A percentile compares a stretch with the other conserved stretches of the same genome.
Conservation (phyloP, 2,329 filamentous ascomycete genomes). For the Rachicladosporium sp. region DNA sequence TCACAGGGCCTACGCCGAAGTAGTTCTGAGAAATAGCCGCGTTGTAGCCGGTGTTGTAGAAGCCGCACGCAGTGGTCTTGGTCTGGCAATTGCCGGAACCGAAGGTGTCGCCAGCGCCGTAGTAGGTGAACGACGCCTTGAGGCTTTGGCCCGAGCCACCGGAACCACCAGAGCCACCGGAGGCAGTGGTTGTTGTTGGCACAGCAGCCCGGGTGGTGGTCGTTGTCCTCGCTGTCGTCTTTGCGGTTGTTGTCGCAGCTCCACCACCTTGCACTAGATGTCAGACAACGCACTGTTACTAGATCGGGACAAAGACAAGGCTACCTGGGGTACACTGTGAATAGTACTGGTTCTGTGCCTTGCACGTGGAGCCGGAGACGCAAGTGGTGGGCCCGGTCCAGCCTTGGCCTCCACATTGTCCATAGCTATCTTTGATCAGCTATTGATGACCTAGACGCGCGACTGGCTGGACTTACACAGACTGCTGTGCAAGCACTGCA, state of each 20-base stretch:
- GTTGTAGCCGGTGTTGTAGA: slow-evolving; percentile 24
- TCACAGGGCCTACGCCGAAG: slow-evolving; percentile 24
- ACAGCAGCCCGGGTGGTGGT: slow-evolving; percentile 6
- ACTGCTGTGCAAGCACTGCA: neutral
- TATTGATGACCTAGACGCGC: too few species aligned
- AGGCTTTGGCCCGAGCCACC: slow-evolving; percentile 7
- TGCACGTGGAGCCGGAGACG: slow-evolving; percentile 12
- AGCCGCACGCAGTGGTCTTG: slow-evolving; percentile 26
- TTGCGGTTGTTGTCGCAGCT: slow-evolving; percentile 1
- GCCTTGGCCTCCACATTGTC: slow-evolving; percentile 13
- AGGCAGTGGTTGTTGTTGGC: slow-evolving; percentile 3
- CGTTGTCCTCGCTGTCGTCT: neutral
- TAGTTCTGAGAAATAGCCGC: slow-evolving; percentile 28
- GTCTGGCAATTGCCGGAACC: slow-evolving; percentile 26
- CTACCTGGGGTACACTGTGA: slow-evolving; percentile 12
- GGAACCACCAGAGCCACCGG: neutral
- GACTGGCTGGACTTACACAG: neutral
- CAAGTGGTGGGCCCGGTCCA: slow-evolving; percentile 12
- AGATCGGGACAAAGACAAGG: neutral
- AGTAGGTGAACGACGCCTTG: slow-evolving; percentile 24
- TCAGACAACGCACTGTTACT: too few species aligned
- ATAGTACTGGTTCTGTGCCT: slow-evolving; percentile 11
- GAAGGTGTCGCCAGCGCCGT: slow-evolving; percentile 23
- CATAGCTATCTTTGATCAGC: slow-evolving; percentile 4
- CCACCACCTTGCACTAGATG: neutral